Evolutionary conservation across 768 basidiomycete species (phyloP).

Genomic region (Suillus decipiens): DNA sequence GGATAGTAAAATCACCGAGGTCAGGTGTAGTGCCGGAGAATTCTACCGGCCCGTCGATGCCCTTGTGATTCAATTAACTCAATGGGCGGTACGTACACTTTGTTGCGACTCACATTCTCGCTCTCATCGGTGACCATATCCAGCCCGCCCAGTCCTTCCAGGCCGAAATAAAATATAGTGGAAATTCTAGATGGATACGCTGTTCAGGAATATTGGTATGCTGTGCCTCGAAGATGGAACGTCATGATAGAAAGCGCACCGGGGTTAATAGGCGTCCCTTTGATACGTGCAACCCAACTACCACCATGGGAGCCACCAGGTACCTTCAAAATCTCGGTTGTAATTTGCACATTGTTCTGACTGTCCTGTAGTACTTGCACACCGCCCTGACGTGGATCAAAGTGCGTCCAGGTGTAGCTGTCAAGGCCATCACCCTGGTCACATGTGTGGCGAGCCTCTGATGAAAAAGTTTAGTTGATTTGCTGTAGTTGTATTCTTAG

Average conservation of each 20-base stretch:
- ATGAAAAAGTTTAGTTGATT: slow-evolving; percentile 5
- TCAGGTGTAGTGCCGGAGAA: slow-evolving; percentile 77
- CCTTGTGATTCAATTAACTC: slow-evolving; percentile 46
- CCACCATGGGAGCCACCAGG: slow-evolving; percentile 81
- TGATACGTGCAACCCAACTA: slow-evolving; percentile 86
- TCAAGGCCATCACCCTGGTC: slow-evolving; percentile 84
- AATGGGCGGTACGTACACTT: slow-evolving; percentile 4
- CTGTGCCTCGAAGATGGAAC: slow-evolving; percentile 23
- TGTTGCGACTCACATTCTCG: slow-evolving; percentile 58
- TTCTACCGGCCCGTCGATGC: slow-evolving; percentile 66
- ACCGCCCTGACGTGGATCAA: slow-evolving; percentile 84
- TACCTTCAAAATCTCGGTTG: slow-evolving; percentile 85
- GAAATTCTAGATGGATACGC: slow-evolving; percentile 64
- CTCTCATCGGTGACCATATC: slow-evolving; percentile 78
- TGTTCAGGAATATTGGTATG: slow-evolving; percentile 15
- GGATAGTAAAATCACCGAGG: slow-evolving; percentile 80
- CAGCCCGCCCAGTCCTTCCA: slow-evolving; percentile 84
- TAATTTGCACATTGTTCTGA: slow-evolving; percentile 81
- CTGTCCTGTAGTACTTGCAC: slow-evolving; percentile 82
- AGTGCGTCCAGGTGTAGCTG: slow-evolving; percentile 85
- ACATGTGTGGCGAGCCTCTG: slow-evolving; percentile 83
- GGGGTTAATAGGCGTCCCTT: slow-evolving; percentile 72
- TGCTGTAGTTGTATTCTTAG: slow-evolving; percentile 4
- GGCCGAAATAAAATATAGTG: slow-evolving; percentile 81
- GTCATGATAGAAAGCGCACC: slow-evolving; percentile 38